These are phyloP conservation scores for Fagopyrum esculentum DNA, from an alignment of 148 eudicot genomes.

Conservation along the genomic window DNA sequence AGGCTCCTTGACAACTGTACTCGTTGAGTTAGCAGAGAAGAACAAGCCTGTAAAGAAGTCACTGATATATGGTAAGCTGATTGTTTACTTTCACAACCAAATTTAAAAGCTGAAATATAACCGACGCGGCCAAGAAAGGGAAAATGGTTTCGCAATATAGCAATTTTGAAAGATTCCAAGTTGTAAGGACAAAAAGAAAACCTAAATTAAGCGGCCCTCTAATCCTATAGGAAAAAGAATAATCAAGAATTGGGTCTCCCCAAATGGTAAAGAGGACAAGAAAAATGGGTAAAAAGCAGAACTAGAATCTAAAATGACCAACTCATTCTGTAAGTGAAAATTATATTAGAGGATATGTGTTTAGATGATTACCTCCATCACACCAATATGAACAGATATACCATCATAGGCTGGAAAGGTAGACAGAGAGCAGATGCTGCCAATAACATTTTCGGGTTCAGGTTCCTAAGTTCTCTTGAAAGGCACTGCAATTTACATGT, in stretches of 20 bases:
- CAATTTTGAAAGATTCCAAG: not conserved
- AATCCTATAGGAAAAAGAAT: too few species aligned
- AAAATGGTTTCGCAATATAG: too few species aligned
- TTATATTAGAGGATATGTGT: not conserved
- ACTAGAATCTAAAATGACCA: not conserved
- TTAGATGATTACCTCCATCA: constrained; percentile 73
- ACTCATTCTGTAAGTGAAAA: not conserved
- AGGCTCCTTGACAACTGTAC: constrained; percentile 30
- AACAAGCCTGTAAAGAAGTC: not conserved
- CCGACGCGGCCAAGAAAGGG: not conserved
- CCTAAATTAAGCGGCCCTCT: not conserved
- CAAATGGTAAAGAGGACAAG: too few species aligned
- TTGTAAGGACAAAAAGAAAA: not conserved
- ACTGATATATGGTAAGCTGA: not conserved
- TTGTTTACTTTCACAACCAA: not conserved
- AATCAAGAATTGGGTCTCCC: too few species aligned
- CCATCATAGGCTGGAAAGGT: constrained; percentile 92
- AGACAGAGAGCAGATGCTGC: constrained; percentile 80
- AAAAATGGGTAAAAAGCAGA: too few species aligned
- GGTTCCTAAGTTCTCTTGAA: constrained; percentile 67
- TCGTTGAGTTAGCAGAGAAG: constrained; percentile 35
- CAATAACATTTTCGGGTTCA: constrained; percentile 77
- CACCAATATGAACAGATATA: constrained; percentile 82
- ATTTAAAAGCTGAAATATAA: not conserved
- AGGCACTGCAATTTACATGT: constrained; percentile 50